Evolutionary conservation across 352 stramenopile species (phyloP), one percentile per base, ranked within the genome.

Genomic region (Pythium guiyangense): DNA sequence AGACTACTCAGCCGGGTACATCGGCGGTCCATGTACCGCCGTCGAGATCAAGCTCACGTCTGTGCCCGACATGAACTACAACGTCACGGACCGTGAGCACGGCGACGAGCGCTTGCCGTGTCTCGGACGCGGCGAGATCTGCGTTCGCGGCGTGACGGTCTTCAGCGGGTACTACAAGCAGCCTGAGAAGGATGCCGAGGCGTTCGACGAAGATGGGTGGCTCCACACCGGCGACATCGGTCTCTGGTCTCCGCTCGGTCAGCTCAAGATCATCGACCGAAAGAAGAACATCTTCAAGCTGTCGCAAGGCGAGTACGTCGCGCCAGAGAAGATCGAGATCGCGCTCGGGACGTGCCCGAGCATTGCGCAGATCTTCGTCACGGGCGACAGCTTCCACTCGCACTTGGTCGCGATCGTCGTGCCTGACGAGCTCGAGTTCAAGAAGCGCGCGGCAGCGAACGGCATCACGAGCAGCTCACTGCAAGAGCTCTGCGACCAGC

Each of bases 31-130:
- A 11, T 74, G 79, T 44, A 75, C 79, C n/a, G 85, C 71, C 27
- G 73, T 74, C 12, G 95, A 99, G 71, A 85, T 99, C 63, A 92
- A 93, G 29, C 84, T 99, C 22, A 87, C 89, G 37, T 92, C 98
- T 49, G 93, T 99, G n/a, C 90, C 91, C 0, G 96, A 99, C 52
- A 99, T 99, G 96, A 90, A 89, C 47, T 99, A 99, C 74, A 74
- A 89, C 34, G 87, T 82, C 59, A 77, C 72, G 0, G 89, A 97
- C 66, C 52, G 76, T 8, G 62, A 68, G 29, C 78, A 86, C 43
- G 79, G 71, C 45, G 69, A 81, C 37, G 59, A 66, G 8, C 49
- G 47, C 15, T 47, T 75, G 29, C 48, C 72, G 26, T 85, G 77
- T 45, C 54, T 87, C 25, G 76, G 78, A 0, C 63, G 82, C 12